Evolutionary conservation across 2,329 filamentous ascomycete genomes (phyloP).

Genomic region (Seiridium cupressi): DNA sequence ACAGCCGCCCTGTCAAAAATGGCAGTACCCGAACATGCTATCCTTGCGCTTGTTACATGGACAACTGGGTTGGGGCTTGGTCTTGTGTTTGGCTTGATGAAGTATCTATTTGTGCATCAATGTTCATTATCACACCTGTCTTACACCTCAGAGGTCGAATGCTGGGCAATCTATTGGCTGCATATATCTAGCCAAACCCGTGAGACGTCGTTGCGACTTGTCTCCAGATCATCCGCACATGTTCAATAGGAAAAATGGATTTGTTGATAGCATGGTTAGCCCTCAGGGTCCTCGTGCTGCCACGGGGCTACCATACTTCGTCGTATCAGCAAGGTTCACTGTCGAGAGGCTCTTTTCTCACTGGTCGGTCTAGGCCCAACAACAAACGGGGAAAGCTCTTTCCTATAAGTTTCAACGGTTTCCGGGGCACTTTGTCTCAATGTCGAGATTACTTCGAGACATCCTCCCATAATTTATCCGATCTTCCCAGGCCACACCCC

Average conservation of each 20-base stretch:
- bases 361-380: neutral
- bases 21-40: slow-evolving; percentile 19
- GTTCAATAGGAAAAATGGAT: too few relatives aligned
- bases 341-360: neutral
- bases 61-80: slow-evolving; percentile 10
- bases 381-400: slow-evolving; percentile 15
- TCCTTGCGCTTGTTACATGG: neutral
- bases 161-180: neutral
- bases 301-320: too few relatives aligned
- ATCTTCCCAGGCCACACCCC: neutral
- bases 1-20: slow-evolving; percentile 15
- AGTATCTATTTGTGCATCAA: slow-evolving; percentile 18
- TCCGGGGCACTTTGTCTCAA: slow-evolving; percentile 15
- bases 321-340: neutral
- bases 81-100: slow-evolving; percentile 17
- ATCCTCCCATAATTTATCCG: slow-evolving; percentile 8
- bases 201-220: neutral
- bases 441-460: slow-evolving; percentile 19
- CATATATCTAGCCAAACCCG: neutral
- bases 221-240: too few relatives aligned
- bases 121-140: slow-evolving; percentile 15
- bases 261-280: too few relatives aligned
- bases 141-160: slow-evolving; percentile 14
- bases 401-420: slow-evolving; percentile 11
- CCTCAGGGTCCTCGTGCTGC: too few relatives aligned